These are phyloP conservation scores for Xylaria polymorpha DNA, from an alignment of 2,329 filamentous ascomycete genomes.

Conservation along the genomic window DNA sequence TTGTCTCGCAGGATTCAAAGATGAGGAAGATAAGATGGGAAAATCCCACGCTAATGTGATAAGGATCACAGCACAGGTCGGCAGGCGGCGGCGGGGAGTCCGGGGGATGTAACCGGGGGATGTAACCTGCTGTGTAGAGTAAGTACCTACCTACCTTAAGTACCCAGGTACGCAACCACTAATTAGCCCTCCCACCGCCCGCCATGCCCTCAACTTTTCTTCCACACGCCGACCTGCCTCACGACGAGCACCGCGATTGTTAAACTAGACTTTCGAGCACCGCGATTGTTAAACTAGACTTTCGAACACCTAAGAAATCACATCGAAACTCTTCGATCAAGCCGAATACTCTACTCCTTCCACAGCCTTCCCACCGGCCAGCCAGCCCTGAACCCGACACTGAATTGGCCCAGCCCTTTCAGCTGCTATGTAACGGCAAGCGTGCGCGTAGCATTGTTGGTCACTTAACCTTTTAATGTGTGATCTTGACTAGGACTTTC, in stretches of 20 bases:
- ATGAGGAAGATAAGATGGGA: background rate
- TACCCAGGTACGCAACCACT: too few species aligned
- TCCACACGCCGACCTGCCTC: background rate
- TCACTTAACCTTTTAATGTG: background rate
- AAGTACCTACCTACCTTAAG: too few species aligned
- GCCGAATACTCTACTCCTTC: background rate
- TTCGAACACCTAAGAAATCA: background rate
- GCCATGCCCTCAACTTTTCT: too few species aligned
- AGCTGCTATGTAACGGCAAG: background rate
- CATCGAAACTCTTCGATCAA: background rate
- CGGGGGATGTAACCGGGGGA: background rate
- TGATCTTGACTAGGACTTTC: background rate
- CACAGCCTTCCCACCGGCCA: background rate
- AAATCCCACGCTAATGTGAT: background rate
- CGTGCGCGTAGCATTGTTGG: background rate
- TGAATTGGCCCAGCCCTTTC: background rate
- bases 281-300: too few species aligned
- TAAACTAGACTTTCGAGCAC: background rate
- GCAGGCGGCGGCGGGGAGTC: background rate
- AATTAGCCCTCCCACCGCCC: too few species aligned
- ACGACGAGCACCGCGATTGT: background rate
- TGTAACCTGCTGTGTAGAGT: too few species aligned
- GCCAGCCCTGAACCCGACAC: background rate
- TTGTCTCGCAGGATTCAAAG: background rate
- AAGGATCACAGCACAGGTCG: background rate